Evolutionary conservation across 2,329 filamentous ascomycete species (phyloP).

Genomic region (Lasiodiplodia sp.): DNA sequence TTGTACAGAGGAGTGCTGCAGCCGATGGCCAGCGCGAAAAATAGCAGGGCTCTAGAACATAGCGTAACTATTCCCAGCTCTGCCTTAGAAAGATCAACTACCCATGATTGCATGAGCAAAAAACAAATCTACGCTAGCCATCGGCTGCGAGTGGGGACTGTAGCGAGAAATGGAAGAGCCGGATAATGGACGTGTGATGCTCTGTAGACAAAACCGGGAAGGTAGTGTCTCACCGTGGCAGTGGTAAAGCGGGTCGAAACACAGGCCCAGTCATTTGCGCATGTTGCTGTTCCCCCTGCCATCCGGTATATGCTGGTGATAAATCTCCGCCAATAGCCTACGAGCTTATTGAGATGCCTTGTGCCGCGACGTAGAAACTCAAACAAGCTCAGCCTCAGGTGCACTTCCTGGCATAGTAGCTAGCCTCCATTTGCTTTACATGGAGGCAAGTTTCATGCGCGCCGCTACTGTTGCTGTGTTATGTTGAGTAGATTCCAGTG

Average conservation of each 20-base stretch:
- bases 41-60: too few relatives aligned
- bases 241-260: background rate
- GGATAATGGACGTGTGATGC: background rate
- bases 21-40: too few relatives aligned
- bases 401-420: background rate
- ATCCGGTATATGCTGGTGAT: background rate
- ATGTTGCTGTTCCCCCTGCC: background rate
- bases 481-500: background rate
- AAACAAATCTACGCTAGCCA: too few relatives aligned
- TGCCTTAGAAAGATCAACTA: too few relatives aligned
- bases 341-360: background rate
- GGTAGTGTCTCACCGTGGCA: background rate
- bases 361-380: background rate
- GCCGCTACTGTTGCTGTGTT: background rate
- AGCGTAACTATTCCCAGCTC: too few relatives aligned
- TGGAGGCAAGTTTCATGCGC: background rate
- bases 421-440: background rate
- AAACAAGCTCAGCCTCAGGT: conserved; percentile 1
- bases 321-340: conserved; percentile 17
- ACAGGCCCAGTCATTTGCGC: background rate
- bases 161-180: background rate
- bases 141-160: too few relatives aligned
- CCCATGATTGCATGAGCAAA: too few relatives aligned
- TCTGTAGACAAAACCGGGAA: background rate
- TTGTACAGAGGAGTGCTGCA: background rate